Base-by-base conservation (phyloP, 2,329 filamentous ascomycete genomes). In the Sporothrix brunneoviolacea region DNA sequence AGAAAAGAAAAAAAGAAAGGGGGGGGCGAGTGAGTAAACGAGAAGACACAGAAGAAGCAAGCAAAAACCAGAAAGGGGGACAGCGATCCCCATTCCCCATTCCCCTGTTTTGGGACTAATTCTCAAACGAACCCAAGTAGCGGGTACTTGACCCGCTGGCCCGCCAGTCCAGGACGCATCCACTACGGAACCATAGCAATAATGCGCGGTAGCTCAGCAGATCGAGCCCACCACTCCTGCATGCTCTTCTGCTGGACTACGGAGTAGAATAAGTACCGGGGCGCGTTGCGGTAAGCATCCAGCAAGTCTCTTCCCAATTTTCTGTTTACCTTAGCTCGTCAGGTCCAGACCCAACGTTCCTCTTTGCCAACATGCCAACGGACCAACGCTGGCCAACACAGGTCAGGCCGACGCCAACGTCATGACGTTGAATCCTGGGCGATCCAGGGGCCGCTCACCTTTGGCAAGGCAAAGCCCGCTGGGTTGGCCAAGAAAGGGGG, bases 71-170 rank as follows among this genome's bases (percentile, higher is more conserved):
- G 27, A 45, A 51, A 42, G 38, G 41, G 44, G 46, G 30, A 36
- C 42, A 49, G 44, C 44, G 46, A 54, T 54, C 53, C 32, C 50
- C 46, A 50, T 50, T 54, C 41, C 40, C 48, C 43, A 21, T 36
- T 51, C 36, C 48, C 47, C 51, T 49, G 35, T 51, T 43, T 50
- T 38, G 50, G 42, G 18, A 10, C 28, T 35, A 46, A 37, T 3
- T 47, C 48, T 49, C 51, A 55, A 55, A 55, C 53, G 21, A 41
- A 39, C 39, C 50, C 51, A 51, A 44, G 38, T 30, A 40, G 46
- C 51, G 51, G 51, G 45, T 51, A 51, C 43, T 32, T 39, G 51
- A 47, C 37, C 54, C 54, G 48, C 46, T 44, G 35, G 45, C 47
- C 50, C 47, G 51, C 33, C 39, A 15, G 10, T 28, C 37, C 48